These are phyloP conservation scores for Sclerotinia spermophila DNA, from an alignment of 2,329 filamentous ascomycete species.

Conservation along the genomic window DNA sequence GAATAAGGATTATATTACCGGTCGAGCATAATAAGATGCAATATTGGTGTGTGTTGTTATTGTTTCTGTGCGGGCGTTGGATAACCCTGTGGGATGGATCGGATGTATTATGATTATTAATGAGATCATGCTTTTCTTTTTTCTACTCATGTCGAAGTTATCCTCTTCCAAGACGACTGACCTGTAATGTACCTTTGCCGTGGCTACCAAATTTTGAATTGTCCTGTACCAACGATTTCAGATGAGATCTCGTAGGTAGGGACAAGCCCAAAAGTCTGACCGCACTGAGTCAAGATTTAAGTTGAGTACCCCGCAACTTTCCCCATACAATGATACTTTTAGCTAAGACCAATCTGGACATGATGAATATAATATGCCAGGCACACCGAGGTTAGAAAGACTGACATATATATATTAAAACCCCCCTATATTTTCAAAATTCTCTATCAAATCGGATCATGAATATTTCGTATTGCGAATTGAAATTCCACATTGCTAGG, in stretches of 20 bases:
- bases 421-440: too few relatives aligned
- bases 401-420: too few relatives aligned
- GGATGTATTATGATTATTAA: constrained; percentile 25
- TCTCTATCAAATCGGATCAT: too few relatives aligned
- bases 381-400: too few relatives aligned
- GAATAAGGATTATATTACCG: constrained; percentile 67
- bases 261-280: not conserved
- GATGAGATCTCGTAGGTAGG: too few relatives aligned
- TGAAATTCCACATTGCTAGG: too few relatives aligned
- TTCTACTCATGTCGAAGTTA: not conserved
- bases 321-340: not conserved
- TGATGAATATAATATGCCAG: not conserved
- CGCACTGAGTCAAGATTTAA: not conserved
- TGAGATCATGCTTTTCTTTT: constrained; percentile 18
- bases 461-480: too few relatives aligned
- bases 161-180: not conserved
- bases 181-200: not conserved
- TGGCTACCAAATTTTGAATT: not conserved
- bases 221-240: not conserved
- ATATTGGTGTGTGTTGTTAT: not conserved
- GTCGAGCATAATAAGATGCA: constrained; percentile 13
- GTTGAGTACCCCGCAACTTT: not conserved
- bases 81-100: not conserved
- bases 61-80: not conserved
- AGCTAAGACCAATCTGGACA: not conserved